Conservation (phyloP, 2,329 filamentous ascomycete genomes). For the Daldinia sp. region DNA sequence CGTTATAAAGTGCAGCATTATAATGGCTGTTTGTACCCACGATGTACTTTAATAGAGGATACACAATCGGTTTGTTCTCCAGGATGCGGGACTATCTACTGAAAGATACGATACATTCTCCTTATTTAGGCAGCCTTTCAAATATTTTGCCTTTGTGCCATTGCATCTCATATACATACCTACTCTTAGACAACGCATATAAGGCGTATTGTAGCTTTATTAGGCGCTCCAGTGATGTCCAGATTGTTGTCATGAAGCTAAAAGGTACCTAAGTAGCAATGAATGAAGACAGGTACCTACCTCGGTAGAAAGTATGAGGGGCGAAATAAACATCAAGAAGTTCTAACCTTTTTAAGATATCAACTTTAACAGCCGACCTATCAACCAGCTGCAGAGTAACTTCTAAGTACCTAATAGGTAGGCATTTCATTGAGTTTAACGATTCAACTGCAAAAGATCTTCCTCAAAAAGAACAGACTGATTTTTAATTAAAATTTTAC, state of each 20-base stretch:
- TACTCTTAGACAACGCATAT: not conserved
- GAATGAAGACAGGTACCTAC: too few species aligned
- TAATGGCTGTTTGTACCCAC: not conserved
- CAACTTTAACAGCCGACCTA: not conserved
- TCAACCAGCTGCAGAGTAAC: not conserved
- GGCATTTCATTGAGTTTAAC: not conserved
- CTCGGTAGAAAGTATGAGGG: not conserved
- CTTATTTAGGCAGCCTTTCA: not conserved
- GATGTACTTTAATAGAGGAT: slow-evolving; percentile 13
- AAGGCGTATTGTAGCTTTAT: not conserved
- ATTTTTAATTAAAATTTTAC: not conserved
- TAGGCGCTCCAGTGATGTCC: not conserved
- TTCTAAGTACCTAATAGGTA: not conserved
- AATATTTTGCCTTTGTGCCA: not conserved
- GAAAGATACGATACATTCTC: not conserved
- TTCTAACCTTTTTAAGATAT: not conserved
- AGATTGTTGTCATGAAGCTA: not conserved
- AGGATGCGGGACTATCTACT: slow-evolving; percentile 1
- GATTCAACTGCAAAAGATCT: not conserved
- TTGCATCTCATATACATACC: not conserved
- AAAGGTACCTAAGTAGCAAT: not conserved
- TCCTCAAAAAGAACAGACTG: not conserved
- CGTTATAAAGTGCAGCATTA: not conserved
- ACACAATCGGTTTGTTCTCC: slow-evolving; percentile 1
- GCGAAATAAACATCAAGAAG: not conserved